Conservation (phyloP, 2,329 filamentous ascomycete species). For the Aspergillus fijiensis region DNA sequence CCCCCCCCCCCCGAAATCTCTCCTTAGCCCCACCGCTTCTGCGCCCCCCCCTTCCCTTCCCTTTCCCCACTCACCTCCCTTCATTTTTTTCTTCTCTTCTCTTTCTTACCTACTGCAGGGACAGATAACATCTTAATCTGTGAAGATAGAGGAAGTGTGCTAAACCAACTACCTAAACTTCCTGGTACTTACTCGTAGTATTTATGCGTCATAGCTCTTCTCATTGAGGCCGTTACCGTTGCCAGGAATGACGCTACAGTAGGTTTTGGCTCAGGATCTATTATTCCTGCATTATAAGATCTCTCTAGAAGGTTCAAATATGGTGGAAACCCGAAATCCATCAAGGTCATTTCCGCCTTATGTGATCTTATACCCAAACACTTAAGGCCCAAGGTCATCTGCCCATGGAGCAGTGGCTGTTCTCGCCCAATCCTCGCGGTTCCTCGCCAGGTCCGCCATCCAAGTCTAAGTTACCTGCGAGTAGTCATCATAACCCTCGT, state of each 20-base stretch:
- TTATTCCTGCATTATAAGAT: no score
- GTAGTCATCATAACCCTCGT: slow-evolving; percentile 1
- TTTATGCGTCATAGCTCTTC: no score
- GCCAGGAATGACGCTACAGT: no score
- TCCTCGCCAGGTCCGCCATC: slow-evolving; percentile 24
- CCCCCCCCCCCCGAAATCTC: no score
- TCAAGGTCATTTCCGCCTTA: no score
- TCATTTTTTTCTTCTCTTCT: neutral
- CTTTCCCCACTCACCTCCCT: neutral
- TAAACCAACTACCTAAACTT: no score
- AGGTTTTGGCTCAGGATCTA: no score
- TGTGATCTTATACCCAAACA: slow-evolving; percentile 3
- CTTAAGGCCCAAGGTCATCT: slow-evolving; percentile 20
- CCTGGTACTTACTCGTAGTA: no score
- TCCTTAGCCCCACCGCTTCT: no score
- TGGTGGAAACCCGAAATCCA: no score
- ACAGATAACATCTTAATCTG: neutral
- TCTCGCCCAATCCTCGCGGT: slow-evolving; percentile 20
- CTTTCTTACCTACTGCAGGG: neutral
- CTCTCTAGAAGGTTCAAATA: no score
- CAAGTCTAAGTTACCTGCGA: slow-evolving; percentile 11
- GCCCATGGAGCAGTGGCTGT: slow-evolving; percentile 14
- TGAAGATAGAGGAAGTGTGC: neutral
- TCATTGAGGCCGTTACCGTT: no score
- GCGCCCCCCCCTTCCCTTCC: neutral